phyloP scores from a whole-genome alignment of 768 basidiomycete genomes.

The Hericium coralloides region DNA sequence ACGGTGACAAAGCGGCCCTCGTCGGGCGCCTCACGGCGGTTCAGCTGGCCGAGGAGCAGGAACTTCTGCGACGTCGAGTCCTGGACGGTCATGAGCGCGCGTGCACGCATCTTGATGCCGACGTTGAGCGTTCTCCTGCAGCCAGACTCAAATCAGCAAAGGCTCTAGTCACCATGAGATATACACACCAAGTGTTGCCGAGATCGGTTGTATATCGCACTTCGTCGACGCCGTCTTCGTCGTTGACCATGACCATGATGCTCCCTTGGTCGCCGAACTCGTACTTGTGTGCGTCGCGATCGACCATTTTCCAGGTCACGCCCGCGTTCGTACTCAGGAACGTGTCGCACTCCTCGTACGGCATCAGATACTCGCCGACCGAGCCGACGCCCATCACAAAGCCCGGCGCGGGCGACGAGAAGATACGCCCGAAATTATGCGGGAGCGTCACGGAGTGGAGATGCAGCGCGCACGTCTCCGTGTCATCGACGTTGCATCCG shows the following conservation, averaged over 20 bases:
- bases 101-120: slow-evolving; percentile 61
- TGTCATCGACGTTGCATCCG: slow-evolving; percentile 49
- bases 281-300: slow-evolving; percentile 77
- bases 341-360: slow-evolving; percentile 86
- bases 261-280: slow-evolving; percentile 91
- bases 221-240: slow-evolving; percentile 66
- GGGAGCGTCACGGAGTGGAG: slow-evolving; percentile 87
- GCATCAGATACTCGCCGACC: slow-evolving; percentile 54
- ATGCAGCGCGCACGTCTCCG: slow-evolving; percentile 71
- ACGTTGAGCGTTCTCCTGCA: slow-evolving; percentile 63
- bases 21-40: slow-evolving; percentile 45
- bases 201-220: slow-evolving; percentile 77
- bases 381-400: slow-evolving; percentile 96
- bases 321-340: slow-evolving; percentile 91
- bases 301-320: slow-evolving; percentile 74
- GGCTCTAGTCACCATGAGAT: not conserved
- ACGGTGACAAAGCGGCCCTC: slow-evolving; percentile 62
- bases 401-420: slow-evolving; percentile 92
- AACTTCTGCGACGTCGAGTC: slow-evolving; percentile 98
- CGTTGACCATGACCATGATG: slow-evolving; percentile 73
- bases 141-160: not conserved
- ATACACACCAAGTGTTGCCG: slow-evolving; percentile 71
- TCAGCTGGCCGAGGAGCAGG: slow-evolving; percentile 73
- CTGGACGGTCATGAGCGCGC: slow-evolving; percentile 78
- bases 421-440: slow-evolving; percentile 91